These are phyloP conservation scores for Penstemon davidsonii DNA, from an alignment of 257 asterid genomes.

Conservation along the genomic window DNA sequence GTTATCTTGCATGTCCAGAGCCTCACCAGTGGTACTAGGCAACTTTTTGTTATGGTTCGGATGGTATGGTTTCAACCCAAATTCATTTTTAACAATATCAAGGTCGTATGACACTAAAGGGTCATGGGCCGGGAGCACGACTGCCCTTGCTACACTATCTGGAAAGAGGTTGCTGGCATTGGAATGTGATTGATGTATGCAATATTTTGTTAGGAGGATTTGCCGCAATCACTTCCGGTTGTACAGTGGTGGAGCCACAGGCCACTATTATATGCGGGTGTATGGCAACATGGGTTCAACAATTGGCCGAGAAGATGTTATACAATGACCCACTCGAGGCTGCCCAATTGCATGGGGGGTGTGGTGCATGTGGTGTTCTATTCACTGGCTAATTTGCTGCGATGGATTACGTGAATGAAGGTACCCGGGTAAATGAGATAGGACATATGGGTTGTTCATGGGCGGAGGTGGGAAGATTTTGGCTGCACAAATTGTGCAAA, in stretches of 20 bases:
- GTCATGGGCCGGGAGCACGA: slow-evolving; percentile 59
- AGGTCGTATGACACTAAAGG: slow-evolving; percentile 43
- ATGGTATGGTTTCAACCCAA: slow-evolving; percentile 73
- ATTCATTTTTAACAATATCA: slow-evolving; percentile 50
- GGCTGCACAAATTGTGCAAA: slow-evolving; percentile 58
- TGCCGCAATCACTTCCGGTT: slow-evolving; percentile 67
- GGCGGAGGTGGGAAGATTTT: slow-evolving; percentile 69
- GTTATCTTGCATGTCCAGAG: slow-evolving; percentile 61
- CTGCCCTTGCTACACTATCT: slow-evolving; percentile 58
- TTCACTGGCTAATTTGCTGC: slow-evolving; percentile 62
- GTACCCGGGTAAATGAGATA: slow-evolving; percentile 38
- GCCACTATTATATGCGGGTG: slow-evolving; percentile 69
- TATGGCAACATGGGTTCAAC: slow-evolving; percentile 56
- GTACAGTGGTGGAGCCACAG: slow-evolving; percentile 53
- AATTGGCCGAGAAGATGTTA: slow-evolving; percentile 45
- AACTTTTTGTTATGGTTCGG: slow-evolving; percentile 68
- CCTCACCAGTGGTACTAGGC: slow-evolving; percentile 62
- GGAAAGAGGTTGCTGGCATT: slow-evolving; percentile 62
- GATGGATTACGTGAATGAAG: slow-evolving; percentile 47
- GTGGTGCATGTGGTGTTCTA: slow-evolving; percentile 68
- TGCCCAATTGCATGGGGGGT: slow-evolving; percentile 71
- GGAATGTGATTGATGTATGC: slow-evolving; percentile 67
- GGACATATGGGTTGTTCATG: slow-evolving; percentile 69
- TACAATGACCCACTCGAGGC: slow-evolving; percentile 70
- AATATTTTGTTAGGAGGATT: slow-evolving; percentile 66